These are phyloP conservation scores for Erodium moschatum DNA, from an alignment of 441 rosid species.

Conservation along the genomic window DNA sequence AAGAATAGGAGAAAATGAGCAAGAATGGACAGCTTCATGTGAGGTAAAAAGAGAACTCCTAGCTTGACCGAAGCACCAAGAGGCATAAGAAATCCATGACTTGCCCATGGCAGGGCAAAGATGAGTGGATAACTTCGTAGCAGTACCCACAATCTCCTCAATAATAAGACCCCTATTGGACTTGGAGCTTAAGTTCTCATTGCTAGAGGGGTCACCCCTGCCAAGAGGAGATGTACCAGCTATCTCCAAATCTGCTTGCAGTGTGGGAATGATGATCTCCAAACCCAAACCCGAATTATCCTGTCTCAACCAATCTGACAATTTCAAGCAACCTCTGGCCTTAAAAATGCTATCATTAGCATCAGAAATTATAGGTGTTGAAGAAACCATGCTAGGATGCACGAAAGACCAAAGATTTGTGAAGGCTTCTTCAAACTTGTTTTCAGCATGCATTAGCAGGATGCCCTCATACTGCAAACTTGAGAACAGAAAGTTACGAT, in stretches of 20 bases:
- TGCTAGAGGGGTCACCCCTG: slow-evolving; percentile 24
- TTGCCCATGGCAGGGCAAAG: slow-evolving; percentile 89
- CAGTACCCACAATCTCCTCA: slow-evolving; percentile 75
- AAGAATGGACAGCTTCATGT: slow-evolving; percentile 35
- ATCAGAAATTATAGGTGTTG: slow-evolving; percentile 39
- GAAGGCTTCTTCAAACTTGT: slow-evolving; percentile 68
- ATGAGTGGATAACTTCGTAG: slow-evolving; percentile 72
- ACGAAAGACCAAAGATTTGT: slow-evolving; percentile 76
- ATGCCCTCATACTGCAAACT: slow-evolving; percentile 69
- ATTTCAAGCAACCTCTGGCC: slow-evolving; percentile 94
- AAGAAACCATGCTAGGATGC: slow-evolving; percentile 53
- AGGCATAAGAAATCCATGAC: slow-evolving; percentile 94
- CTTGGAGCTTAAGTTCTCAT: slow-evolving; percentile 34
- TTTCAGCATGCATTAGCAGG: slow-evolving; percentile 66
- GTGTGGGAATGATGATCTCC: slow-evolving; percentile 44
- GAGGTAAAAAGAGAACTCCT: slow-evolving; percentile 41
- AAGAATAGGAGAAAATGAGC: slow-evolving; percentile 58
- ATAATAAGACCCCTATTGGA: slow-evolving; percentile 31
- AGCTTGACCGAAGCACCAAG: slow-evolving; percentile 93
- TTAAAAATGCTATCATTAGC: slow-evolving; percentile 53
- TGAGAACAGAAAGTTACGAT: slow-evolving; percentile 39
- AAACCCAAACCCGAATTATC: slow-evolving; percentile 42
- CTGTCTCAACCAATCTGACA: slow-evolving; percentile 67
- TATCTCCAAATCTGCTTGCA: slow-evolving; percentile 43
- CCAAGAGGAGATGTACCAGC: slow-evolving; percentile 32